Percentiles rank a stretch among this genome's conserved stretches.
These are phyloP conservation scores for Meyerozyma athensensis DNA, from an alignment of 1,139 yeast genomes.

Conservation along the genomic window DNA sequence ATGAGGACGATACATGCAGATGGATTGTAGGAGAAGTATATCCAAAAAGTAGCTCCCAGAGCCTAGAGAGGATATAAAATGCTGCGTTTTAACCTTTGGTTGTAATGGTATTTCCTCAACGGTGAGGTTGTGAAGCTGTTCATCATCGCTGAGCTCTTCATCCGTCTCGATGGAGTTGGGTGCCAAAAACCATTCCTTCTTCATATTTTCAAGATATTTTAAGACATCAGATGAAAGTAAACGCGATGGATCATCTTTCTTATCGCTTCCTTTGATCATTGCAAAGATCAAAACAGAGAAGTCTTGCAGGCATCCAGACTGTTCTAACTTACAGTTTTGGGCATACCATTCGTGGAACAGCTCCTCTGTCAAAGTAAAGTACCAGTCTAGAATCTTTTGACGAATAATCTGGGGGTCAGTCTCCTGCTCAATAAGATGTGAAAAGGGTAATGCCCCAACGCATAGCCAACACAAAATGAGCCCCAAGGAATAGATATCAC, in stretches of 20 bases:
- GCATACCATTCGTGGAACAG: constrained; percentile 26
- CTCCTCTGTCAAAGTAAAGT: constrained; percentile 16
- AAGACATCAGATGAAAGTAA: constrained; percentile 17
- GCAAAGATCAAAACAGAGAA: constrained; percentile 23
- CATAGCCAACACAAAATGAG: constrained; percentile 72
- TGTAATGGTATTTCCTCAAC: not conserved
- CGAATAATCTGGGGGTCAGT: constrained; percentile 29
- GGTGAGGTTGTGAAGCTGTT: constrained; percentile 5
- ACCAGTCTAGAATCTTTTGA: constrained; percentile 28
- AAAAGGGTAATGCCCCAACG: constrained; percentile 63
- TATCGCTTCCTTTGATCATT: constrained; percentile 29
- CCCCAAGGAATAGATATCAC: constrained; percentile 82
- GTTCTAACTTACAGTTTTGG: constrained; percentile 3
- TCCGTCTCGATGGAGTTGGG: constrained; percentile 4
- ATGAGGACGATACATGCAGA: no score
- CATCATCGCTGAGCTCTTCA: constrained; percentile 6
- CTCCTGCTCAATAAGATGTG: constrained; percentile 25
- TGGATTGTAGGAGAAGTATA: no score
- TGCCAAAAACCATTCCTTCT: constrained; percentile 12
- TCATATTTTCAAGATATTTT: constrained; percentile 18
- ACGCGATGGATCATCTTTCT: constrained; percentile 8
- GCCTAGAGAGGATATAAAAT: constrained; percentile 3
- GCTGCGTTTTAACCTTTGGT: not conserved
- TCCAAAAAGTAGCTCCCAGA: no score
- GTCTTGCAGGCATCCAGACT: constrained; percentile 13